Percentiles rank a stretch among this genome's conserved stretches.
Evolutionary conservation across 805 yeast species (phyloP).

Genomic region (Lipomyces starkeyi): DNA sequence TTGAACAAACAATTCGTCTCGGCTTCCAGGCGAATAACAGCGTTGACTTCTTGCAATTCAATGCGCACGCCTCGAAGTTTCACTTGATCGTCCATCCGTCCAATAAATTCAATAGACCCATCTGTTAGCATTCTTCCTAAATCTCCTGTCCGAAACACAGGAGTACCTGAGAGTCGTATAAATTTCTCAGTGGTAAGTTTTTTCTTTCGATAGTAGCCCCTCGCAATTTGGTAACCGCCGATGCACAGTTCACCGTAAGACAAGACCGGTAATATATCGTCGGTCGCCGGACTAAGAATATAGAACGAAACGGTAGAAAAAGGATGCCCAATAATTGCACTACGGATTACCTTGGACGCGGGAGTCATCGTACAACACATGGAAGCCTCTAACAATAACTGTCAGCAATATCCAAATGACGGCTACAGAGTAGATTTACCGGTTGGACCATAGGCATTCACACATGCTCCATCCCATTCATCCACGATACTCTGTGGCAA

Average conservation of each 20-base stretch:
- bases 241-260: constrained; percentile 42
- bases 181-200: constrained; percentile 37
- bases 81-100: constrained; percentile 41
- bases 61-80: constrained; percentile 42
- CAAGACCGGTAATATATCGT: constrained; percentile 34
- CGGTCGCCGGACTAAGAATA: constrained; percentile 21
- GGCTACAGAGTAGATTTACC: constrained; percentile 27
- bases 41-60: constrained; percentile 41
- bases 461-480: constrained; percentile 37
- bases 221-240: constrained; percentile 43
- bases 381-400: constrained; percentile 26
- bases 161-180: not conserved
- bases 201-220: constrained; percentile 27
- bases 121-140: constrained; percentile 36
- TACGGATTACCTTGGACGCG: constrained; percentile 11
- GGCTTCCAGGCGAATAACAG: constrained; percentile 19
- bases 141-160: constrained; percentile 40
- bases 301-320: constrained; percentile 31
- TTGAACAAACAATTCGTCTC: not conserved
- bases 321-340: constrained; percentile 37
- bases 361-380: constrained; percentile 36
- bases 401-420: not conserved
- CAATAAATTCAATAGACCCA: constrained; percentile 40
- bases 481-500: constrained; percentile 31
- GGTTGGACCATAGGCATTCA: constrained; percentile 42